Evolutionary conservation across 2,329 filamentous ascomycete genomes (phyloP), one percentile per base, ranked within the genome.

Genomic region (Cladosporium velox): DNA sequence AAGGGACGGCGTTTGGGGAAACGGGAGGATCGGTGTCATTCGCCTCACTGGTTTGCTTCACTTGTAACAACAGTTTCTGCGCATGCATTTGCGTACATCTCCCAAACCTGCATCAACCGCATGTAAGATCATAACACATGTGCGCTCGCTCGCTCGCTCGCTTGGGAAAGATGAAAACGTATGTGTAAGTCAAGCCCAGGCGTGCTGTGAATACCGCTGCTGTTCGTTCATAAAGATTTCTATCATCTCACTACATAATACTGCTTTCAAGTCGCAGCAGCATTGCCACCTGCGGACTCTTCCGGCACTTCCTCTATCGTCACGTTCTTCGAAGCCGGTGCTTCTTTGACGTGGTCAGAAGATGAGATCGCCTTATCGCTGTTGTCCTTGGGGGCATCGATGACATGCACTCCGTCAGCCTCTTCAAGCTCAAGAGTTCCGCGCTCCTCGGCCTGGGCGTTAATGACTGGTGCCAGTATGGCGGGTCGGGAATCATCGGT

Each of bases 381-480:
- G 24, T 10, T 38, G 3, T 58, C 55, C 15, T 14, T 34, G 5
- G 55, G 55, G 2, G 55, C 62, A 12, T 65, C 38, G 44, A 65
- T 65, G 38, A 65, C 28, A 51, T 65, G 62, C 12, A 51, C 32
- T 11, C 54, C 62, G 35, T 65, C 62, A 8, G 26, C 52, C n/a
- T 65, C 62, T 35, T 65, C 62, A 6, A 65, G 38, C n/a, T 65
- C 62, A 15, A 65, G 34, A 35, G 49, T 51, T 35, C 65, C 65
- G 49, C 52, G 58, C 34, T 66, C 11, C 30, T 66, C 65, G 8
- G 58, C 65, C 55, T 54, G 49, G 15, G 41, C 24, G 30, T 62
- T 15, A 11, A 65, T 49, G 32, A 38, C 65, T 8, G 47, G 57
- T 8, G 59, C 59, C 34, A 54, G 62, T 14, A 38, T 41, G 21